Percentiles rank a stretch among this genome's conserved stretches.
phyloP scores from a whole-genome alignment of 2,329 filamentous ascomycete species.

The Orbilia ellipsospora region DNA sequence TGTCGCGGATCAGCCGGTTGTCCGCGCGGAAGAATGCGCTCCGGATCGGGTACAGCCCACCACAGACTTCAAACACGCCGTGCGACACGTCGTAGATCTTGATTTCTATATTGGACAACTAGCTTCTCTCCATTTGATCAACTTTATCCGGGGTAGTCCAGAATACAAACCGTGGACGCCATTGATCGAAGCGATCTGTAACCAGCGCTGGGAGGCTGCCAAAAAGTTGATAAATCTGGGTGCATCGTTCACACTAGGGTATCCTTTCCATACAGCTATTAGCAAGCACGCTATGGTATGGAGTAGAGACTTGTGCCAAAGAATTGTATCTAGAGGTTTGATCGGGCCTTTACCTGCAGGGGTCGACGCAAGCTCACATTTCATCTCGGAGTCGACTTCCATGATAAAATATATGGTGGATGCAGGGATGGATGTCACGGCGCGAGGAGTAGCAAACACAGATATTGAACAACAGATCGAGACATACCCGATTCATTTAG shows the following conservation, averaged over 20 bases:
- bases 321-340: background rate
- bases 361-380: background rate
- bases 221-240: constrained; percentile 31
- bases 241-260: constrained; percentile 24
- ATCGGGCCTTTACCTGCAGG: background rate
- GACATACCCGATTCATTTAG: constrained; percentile 34
- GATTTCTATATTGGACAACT: constrained; percentile 24
- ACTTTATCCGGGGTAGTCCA: constrained; percentile 33
- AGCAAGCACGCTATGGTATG: constrained; percentile 25
- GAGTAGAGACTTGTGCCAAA: constrained; percentile 13
- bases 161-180: constrained; percentile 37
- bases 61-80: constrained; percentile 24
- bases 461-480: constrained; percentile 14
- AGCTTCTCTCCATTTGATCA: constrained; percentile 26
- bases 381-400: constrained; percentile 1
- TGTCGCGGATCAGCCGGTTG: constrained; percentile 9
- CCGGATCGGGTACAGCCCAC: background rate
- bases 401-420: constrained; percentile 29
- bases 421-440: background rate
- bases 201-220: constrained; percentile 30
- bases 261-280: constrained; percentile 29
- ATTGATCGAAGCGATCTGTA: constrained; percentile 28
- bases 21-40: background rate
- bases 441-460: constrained; percentile 15
- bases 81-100: constrained; percentile 3